Percentiles rank a stretch among this genome's conserved stretches.
Evolutionary conservation across 352 stramenopile species (phyloP).

Genomic region (Pythium aquatile): DNA sequence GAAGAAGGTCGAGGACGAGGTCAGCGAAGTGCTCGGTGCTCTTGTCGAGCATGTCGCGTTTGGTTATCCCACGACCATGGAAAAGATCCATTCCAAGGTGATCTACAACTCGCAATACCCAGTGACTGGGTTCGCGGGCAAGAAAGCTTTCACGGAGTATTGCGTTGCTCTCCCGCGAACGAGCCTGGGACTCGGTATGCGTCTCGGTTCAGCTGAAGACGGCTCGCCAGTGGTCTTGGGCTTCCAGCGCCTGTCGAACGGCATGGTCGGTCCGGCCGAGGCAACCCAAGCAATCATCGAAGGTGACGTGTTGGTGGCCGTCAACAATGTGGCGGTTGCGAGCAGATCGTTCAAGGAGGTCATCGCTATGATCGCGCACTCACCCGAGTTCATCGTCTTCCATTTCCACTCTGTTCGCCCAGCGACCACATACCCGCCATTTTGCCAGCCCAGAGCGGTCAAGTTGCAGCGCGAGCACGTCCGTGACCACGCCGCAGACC

Average conservation of each 20-base stretch:
- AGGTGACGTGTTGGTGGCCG: constrained; percentile 72
- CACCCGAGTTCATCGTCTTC: constrained; percentile 66
- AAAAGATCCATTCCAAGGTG: constrained; percentile 38
- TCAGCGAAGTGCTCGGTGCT: constrained; percentile 71
- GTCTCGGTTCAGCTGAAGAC: constrained; percentile 64
- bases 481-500: constrained; percentile 35
- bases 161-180: constrained; percentile 63
- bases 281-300: constrained; percentile 67
- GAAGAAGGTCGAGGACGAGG: constrained; percentile 67
- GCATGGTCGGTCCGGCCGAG: constrained; percentile 73
- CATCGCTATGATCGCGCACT: constrained; percentile 66
- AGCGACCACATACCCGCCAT: constrained; percentile 63
- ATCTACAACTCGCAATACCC: constrained; percentile 57
- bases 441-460: constrained; percentile 64
- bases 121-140: constrained; percentile 41
- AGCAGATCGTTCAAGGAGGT: constrained; percentile 72
- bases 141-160: constrained; percentile 73
- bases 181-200: constrained; percentile 78
- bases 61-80: constrained; percentile 60
- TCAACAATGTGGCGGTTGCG: constrained; percentile 69
- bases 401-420: constrained; percentile 77
- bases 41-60: constrained; percentile 82
- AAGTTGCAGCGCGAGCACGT: constrained; percentile 36
- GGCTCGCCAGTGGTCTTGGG: constrained; percentile 71
- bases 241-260: constrained; percentile 72